phyloP scores from a whole-genome alignment of 768 basidiomycete species.

The Lentinula aciculospora region DNA sequence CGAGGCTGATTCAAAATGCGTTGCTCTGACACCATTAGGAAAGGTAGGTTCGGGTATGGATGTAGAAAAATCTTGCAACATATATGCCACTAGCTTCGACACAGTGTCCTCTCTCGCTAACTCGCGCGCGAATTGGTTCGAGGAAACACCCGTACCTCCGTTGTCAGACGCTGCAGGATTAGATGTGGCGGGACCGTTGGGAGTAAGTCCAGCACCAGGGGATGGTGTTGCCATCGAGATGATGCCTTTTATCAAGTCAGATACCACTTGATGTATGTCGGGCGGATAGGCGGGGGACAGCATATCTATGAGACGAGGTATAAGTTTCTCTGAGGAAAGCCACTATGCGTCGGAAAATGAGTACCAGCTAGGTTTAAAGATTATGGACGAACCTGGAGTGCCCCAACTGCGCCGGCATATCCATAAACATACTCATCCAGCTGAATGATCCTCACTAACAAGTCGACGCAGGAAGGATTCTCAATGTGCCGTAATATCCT shows the following conservation, averaged over 20 bases:
- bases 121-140: constrained; percentile 86
- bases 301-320: constrained; percentile 73
- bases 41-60: constrained; percentile 7
- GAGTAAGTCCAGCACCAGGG: constrained; percentile 66
- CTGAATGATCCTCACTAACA: constrained; percentile 86
- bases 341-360: constrained; percentile 49
- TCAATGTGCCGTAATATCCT: constrained; percentile 82
- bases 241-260: constrained; percentile 91
- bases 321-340: constrained; percentile 80
- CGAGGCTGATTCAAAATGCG: constrained; percentile 43
- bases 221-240: constrained; percentile 92
- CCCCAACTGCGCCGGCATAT: constrained; percentile 70
- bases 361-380: constrained; percentile 23
- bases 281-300: constrained; percentile 73
- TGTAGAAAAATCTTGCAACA: constrained; percentile 59
- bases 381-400: constrained; percentile 72
- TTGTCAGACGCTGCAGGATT: not conserved
- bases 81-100: constrained; percentile 67
- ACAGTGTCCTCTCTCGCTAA: constrained; percentile 72
- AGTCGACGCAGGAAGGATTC: constrained; percentile 86
- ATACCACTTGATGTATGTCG: constrained; percentile 78
- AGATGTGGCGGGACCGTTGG: constrained; percentile 33
- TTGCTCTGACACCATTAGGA: not conserved
- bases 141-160: constrained; percentile 36
- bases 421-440: constrained; percentile 67